A percentile compares a stretch with the other conserved stretches of the same genome.
These are phyloP conservation scores for Lactarius sanguifluus DNA, from an alignment of 768 basidiomycete species.

Conservation along the genomic window DNA sequence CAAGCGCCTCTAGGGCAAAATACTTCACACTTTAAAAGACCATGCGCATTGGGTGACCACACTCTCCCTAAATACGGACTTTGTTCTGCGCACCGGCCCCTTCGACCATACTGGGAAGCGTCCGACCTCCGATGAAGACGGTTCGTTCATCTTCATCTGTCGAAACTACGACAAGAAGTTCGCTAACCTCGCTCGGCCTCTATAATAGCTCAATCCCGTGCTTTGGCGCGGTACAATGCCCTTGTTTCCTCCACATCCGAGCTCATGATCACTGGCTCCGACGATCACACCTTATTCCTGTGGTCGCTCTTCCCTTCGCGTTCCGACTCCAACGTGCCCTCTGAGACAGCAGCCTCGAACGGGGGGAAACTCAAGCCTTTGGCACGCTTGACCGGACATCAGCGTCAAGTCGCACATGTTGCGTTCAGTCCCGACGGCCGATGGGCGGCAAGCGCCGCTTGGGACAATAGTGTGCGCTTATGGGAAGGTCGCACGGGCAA, in stretches of 20 bases:
- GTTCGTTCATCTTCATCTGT: conserved; percentile 39
- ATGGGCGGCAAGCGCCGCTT: conserved; percentile 88
- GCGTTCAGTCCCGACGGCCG: conserved; percentile 93
- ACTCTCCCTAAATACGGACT: conserved; percentile 92
- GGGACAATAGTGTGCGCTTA: conserved; percentile 86
- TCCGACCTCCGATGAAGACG: conserved; percentile 80
- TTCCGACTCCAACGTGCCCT: conserved; percentile 36
- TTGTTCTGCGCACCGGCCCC: conserved; percentile 90
- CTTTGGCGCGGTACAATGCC: conserved; percentile 73
- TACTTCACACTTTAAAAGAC: conserved; percentile 82
- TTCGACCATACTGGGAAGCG: conserved; percentile 86
- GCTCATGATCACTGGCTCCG: conserved; percentile 90
- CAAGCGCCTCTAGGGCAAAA: conserved; percentile 60
- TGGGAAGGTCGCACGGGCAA: conserved; percentile 88
- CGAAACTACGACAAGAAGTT: neutral
- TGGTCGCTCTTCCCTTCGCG: conserved; percentile 77
- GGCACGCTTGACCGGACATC: conserved; percentile 88
- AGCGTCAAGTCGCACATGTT: conserved; percentile 91
- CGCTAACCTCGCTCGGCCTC: conserved; percentile 11
- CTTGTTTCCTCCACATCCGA: conserved; percentile 67
- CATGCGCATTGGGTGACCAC: conserved; percentile 99
- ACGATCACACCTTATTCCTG: conserved; percentile 97
- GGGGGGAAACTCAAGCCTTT: conserved; percentile 63
- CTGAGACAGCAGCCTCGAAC: conserved; percentile 39
- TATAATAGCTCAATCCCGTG: conserved; percentile 65